Evolutionary conservation across 169 alveolate species (phyloP).

Genomic region (Plasmodium cynomolgi): DNA sequence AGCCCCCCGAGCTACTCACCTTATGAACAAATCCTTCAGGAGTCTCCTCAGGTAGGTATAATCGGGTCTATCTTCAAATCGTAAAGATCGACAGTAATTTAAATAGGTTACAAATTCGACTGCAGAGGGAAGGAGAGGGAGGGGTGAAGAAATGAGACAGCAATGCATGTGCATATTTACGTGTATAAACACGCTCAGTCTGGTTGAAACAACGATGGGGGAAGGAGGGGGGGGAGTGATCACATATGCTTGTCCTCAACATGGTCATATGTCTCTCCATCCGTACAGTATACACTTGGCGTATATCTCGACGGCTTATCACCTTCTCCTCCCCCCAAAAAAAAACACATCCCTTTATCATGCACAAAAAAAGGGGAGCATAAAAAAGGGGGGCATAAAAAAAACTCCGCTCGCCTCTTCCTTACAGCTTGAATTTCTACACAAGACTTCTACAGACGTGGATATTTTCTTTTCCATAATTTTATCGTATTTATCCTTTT

Average conservation of each 20-base stretch:
- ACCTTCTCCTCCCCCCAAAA: neutral
- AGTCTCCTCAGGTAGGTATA: constrained; percentile 95
- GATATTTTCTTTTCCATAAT: constrained; percentile 98
- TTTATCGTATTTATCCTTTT: constrained; percentile 97
- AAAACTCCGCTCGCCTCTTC: neutral
- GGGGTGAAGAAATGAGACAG: neutral
- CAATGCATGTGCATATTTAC: neutral
- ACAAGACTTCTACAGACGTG: constrained; percentile 96
- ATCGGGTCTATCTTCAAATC: constrained; percentile 97
- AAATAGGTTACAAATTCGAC: constrained; percentile 93
- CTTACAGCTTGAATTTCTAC: constrained; percentile 92
- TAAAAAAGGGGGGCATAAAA: neutral
- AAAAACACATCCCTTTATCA: neutral
- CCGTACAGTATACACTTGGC: neutral
- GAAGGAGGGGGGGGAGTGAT: neutral
- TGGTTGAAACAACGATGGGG: neutral
- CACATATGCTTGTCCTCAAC: neutral
- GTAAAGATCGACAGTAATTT: constrained; percentile 94
- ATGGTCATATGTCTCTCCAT: neutral
- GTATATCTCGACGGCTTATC: neutral
- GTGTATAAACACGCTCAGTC: neutral
- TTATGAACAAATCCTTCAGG: constrained; percentile 94
- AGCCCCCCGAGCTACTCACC: constrained; percentile 71
- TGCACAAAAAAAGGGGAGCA: neutral
- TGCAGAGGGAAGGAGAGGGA: constrained; percentile 49